Conservation (phyloP, 352 stramenopile genomes). For the Phytophthora sp. region DNA sequence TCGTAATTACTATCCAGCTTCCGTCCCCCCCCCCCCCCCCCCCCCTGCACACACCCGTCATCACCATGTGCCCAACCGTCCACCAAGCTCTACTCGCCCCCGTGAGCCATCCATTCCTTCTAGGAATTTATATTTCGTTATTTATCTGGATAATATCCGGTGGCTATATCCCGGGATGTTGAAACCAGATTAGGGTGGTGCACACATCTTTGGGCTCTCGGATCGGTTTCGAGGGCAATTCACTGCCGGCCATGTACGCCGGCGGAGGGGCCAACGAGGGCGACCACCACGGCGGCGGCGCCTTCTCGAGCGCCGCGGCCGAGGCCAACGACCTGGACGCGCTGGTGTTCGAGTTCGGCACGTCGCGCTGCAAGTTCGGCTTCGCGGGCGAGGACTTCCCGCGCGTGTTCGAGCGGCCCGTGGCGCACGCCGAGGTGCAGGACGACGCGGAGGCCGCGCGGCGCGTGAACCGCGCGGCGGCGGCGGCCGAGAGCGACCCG, state of each 20-base stretch:
- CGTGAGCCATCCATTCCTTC: no score
- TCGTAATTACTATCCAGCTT: no score
- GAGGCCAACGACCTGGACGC: slow-evolving; percentile 81
- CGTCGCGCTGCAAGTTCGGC: slow-evolving; percentile 77
- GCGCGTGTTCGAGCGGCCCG: slow-evolving; percentile 64
- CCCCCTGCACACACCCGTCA: no score
- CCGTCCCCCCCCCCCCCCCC: no score
- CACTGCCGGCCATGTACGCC: slow-evolving; percentile 46
- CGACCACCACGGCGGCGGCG: slow-evolving; percentile 28
- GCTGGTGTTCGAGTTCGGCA: slow-evolving; percentile 83
- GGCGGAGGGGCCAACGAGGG: slow-evolving; percentile 38
- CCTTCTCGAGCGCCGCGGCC: slow-evolving; percentile 54
- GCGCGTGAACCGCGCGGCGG: slow-evolving; percentile 24
- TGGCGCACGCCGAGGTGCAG: slow-evolving; percentile 18
- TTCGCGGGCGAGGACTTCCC: slow-evolving; percentile 91
- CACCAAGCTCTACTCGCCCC: no score
- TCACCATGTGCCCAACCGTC: no score
- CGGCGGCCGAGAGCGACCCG: slow-evolving; percentile 59
- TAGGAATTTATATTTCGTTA: no score
- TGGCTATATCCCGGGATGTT: no score
- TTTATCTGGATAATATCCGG: no score
- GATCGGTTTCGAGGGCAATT: no score
- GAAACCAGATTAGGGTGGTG: no score
- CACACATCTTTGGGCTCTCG: no score
- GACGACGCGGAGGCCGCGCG: slow-evolving; percentile 22